phyloP scores from a whole-genome alignment of 169 alveolate genomes.

The Babesia ovis region DNA sequence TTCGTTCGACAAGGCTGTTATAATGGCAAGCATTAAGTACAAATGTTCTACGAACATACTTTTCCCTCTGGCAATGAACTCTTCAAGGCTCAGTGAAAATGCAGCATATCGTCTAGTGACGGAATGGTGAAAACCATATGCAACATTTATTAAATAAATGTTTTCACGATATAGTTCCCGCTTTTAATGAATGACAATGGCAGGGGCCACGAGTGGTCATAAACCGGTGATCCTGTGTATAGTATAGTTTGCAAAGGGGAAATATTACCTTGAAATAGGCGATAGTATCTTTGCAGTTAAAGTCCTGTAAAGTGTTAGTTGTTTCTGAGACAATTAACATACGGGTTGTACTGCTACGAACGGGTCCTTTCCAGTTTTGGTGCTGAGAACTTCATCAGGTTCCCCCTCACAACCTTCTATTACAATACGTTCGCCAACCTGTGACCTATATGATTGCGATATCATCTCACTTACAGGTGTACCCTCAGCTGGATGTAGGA shows the following conservation, averaged over 20 bases:
- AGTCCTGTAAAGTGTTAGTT: slow-evolving; percentile 27
- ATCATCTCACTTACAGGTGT: slow-evolving; percentile 35
- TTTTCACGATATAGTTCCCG: slow-evolving; percentile 59
- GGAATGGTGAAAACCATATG: slow-evolving; percentile 13
- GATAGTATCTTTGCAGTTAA: slow-evolving; percentile 40
- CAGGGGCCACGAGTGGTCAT: slow-evolving; percentile 65
- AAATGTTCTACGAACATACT: slow-evolving; percentile 7
- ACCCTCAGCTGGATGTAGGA: slow-evolving; percentile 60
- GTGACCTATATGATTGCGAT: not conserved
- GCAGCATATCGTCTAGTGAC: slow-evolving; percentile 15
- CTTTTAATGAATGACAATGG: slow-evolving; percentile 35
- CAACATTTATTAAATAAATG: not conserved
- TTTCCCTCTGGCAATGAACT: slow-evolving; percentile 24
- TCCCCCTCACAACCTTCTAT: slow-evolving; percentile 71
- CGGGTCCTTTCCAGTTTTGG: slow-evolving; percentile 77
- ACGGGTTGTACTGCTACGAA: slow-evolving; percentile 75
- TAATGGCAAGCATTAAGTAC: not conserved
- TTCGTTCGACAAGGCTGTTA: not conserved
- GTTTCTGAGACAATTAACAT: not conserved
- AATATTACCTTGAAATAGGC: slow-evolving; percentile 67
- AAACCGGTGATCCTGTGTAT: slow-evolving; percentile 46
- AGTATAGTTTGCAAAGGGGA: not conserved
- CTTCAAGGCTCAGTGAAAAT: slow-evolving; percentile 17
- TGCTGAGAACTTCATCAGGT: slow-evolving; percentile 73
- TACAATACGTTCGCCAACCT: slow-evolving; percentile 72